Percentiles rank a stretch among this genome's conserved stretches.
phyloP scores from a whole-genome alignment of 805 yeast genomes.

The Cyberlindnera japonica region DNA sequence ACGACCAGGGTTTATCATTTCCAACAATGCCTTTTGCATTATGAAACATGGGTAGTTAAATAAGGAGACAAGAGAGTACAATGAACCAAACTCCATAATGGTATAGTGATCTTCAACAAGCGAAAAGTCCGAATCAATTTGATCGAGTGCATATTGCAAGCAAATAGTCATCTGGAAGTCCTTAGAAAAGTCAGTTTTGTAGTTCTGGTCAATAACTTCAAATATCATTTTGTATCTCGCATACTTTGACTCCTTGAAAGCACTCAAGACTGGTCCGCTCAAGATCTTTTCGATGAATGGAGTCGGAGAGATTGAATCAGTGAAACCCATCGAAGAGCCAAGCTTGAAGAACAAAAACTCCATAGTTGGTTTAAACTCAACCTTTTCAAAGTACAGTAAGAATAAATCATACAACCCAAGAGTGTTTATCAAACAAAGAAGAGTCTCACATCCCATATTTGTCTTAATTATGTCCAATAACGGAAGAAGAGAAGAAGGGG shows the following conservation, averaged over 20 bases:
- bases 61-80: conserved; percentile 19
- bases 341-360: conserved; percentile 18
- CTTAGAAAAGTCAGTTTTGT: conserved; percentile 16
- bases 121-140: conserved; percentile 14
- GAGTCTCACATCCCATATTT: conserved; percentile 12
- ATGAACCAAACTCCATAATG: conserved; percentile 22
- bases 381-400: conserved; percentile 3
- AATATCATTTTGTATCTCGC: conserved; percentile 24
- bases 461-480: conserved; percentile 9
- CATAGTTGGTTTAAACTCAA: conserved; percentile 1
- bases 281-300: conserved; percentile 6
- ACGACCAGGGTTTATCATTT: conserved; percentile 15
- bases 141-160: conserved; percentile 14
- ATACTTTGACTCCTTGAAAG: conserved; percentile 15
- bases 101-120: conserved; percentile 14
- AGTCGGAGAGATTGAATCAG: background rate
- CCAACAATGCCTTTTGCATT: conserved; percentile 14
- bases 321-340: background rate
- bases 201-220: conserved; percentile 28
- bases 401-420: conserved; percentile 10
- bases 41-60: conserved; percentile 18
- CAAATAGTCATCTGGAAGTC: conserved; percentile 19
- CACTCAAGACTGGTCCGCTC: conserved; percentile 15
- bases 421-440: conserved; percentile 10
- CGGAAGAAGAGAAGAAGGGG: conserved; percentile 2